Evolutionary conservation across 2,329 filamentous ascomycete species (phyloP).

Genomic region (Uncinocarpus reesii): DNA sequence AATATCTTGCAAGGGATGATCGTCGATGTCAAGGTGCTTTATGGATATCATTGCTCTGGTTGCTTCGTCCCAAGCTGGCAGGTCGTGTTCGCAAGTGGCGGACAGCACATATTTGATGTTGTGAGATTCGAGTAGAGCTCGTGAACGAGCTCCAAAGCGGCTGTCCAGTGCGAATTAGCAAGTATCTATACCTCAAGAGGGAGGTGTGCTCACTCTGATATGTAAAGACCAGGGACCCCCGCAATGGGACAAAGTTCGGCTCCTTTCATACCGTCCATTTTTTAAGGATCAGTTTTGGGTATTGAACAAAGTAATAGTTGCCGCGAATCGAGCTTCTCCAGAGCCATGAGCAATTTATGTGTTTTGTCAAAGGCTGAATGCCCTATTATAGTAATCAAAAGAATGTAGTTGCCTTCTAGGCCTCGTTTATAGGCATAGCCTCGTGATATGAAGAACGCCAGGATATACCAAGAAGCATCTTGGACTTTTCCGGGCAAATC

Average conservation of each 20-base stretch:
- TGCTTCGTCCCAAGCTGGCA: slow-evolving; percentile 5
- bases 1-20: slow-evolving; percentile 20
- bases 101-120: slow-evolving; percentile 14
- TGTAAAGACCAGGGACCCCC: slow-evolving; percentile 14
- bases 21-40: slow-evolving; percentile 19
- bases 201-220: slow-evolving; percentile 16
- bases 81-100: background rate
- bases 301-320: no score
- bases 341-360: no score
- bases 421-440: no score
- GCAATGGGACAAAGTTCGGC: slow-evolving; percentile 3
- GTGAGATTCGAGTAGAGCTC: slow-evolving; percentile 11
- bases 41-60: slow-evolving; percentile 4
- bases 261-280: background rate
- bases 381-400: no score
- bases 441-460: no score
- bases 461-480: no score
- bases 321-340: no score
- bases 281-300: background rate
- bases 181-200: background rate
- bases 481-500: no score
- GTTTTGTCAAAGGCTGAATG: no score
- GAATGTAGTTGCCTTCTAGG: no score
- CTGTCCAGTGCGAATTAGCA: background rate
- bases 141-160: slow-evolving; percentile 15